Evolutionary conservation across 352 stramenopile species (phyloP).

Genomic region (Elongisporangium undulatum): DNA sequence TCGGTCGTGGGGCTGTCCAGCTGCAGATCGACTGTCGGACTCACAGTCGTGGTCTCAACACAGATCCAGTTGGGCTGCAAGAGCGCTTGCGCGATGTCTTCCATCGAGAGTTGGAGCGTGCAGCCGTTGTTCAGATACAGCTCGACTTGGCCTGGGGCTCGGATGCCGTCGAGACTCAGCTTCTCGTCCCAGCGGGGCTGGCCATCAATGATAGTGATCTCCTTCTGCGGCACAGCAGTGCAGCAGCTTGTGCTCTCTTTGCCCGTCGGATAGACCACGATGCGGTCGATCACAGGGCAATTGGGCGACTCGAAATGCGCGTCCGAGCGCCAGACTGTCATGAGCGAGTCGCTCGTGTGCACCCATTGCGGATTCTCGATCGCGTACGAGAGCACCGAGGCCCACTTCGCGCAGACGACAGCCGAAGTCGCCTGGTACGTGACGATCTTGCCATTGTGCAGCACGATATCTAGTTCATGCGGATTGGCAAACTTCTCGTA

Average conservation of each 20-base stretch:
- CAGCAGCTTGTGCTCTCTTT: background rate
- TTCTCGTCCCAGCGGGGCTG: conserved; percentile 27
- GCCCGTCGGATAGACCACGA: conserved; percentile 7
- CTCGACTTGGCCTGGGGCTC: conserved; percentile 9
- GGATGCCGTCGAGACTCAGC: conserved; percentile 18
- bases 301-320: conserved; percentile 21
- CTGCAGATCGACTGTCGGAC: background rate
- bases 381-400: conserved; percentile 25
- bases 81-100: conserved; percentile 25
- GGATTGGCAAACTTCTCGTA: conserved; percentile 35
- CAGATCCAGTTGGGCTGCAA: conserved; percentile 10
- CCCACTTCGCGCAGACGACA: conserved; percentile 31
- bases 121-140: conserved; percentile 23
- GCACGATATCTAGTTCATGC: conserved; percentile 31
- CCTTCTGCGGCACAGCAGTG: background rate
- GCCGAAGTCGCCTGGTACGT: conserved; percentile 23
- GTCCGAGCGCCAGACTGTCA: conserved; percentile 34
- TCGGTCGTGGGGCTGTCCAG: background rate
- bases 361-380: conserved; percentile 41
- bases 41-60: background rate
- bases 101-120: conserved; percentile 24
- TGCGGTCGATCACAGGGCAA: conserved; percentile 21
- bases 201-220: conserved; percentile 1
- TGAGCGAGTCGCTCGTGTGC: conserved; percentile 18
- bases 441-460: conserved; percentile 24